Percentiles rank a stretch among this genome's conserved stretches.
Evolutionary conservation across 208 protist species (phyloP).

Genomic region (Naegleria fowleri): DNA sequence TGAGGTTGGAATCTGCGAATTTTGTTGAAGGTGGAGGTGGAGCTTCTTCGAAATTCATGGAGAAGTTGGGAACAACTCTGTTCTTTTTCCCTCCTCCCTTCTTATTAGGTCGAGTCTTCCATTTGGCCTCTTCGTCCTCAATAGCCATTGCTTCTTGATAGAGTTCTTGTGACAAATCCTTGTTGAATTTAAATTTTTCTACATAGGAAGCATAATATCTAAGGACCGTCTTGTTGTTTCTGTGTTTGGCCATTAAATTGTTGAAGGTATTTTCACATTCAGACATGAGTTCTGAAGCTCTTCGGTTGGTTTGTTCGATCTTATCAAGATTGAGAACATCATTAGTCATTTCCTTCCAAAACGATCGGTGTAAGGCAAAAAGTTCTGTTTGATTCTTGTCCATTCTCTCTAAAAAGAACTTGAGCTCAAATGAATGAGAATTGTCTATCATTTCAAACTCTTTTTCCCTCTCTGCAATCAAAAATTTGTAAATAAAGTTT

Average conservation of each 20-base stretch:
- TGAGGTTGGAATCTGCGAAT: neutral
- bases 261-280: neutral
- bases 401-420: neutral
- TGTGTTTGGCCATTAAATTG: neutral
- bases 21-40: neutral
- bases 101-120: neutral
- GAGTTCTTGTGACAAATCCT: neutral
- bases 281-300: neutral
- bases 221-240: neutral
- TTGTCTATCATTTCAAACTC: conserved; percentile 4
- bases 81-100: neutral
- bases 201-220: neutral
- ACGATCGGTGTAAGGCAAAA: neutral
- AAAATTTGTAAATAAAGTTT: neutral
- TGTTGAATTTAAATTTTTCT: neutral
- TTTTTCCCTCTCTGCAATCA: neutral
- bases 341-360: neutral
- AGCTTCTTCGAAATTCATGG: neutral
- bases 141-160: neutral
- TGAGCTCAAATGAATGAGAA: neutral
- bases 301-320: neutral
- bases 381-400: neutral
- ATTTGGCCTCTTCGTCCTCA: neutral
- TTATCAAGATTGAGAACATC: neutral
- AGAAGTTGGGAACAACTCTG: neutral